Conservation (phyloP, 2,329 filamentous ascomycete genomes). For the Blumeria hordei region DNA sequence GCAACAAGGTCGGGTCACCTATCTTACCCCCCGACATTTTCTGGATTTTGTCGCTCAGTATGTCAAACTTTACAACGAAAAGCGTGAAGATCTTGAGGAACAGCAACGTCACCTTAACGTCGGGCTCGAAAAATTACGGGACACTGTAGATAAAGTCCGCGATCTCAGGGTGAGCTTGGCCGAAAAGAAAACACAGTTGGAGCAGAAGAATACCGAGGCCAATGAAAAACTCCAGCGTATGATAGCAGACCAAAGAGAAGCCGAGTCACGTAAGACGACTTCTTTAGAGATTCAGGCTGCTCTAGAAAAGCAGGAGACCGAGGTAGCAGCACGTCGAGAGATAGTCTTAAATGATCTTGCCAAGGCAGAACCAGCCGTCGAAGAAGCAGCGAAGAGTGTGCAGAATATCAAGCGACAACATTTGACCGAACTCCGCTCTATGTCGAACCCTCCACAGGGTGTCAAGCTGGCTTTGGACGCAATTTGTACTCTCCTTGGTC, state of each 20-base stretch:
- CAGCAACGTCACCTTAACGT: slow-evolving; percentile 97
- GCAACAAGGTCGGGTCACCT: slow-evolving; percentile 81
- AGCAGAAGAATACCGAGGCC: slow-evolving; percentile 82
- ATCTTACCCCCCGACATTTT: slow-evolving; percentile 88
- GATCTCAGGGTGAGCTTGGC: slow-evolving; percentile 77
- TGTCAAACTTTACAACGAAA: slow-evolving; percentile 90
- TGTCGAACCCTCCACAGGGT: slow-evolving; percentile 76
- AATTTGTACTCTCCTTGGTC: slow-evolving; percentile 84
- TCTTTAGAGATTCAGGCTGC: slow-evolving; percentile 75
- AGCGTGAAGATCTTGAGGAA: slow-evolving; percentile 93
- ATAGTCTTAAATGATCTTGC: slow-evolving; percentile 74
- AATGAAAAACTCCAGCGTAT: slow-evolving; percentile 95
- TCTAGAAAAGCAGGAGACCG: slow-evolving; percentile 69
- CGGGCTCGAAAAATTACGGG: slow-evolving; percentile 85
- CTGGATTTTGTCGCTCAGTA: slow-evolving; percentile 96
- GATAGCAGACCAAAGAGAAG: slow-evolving; percentile 86
- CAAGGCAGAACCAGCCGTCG: slow-evolving; percentile 74
- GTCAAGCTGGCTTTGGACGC: slow-evolving; percentile 83
- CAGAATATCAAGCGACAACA: slow-evolving; percentile 97
- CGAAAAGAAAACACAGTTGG: slow-evolving; percentile 80
- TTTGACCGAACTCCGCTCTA: slow-evolving; percentile 88
- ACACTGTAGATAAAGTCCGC: slow-evolving; percentile 91
- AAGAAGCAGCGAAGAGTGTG: slow-evolving; percentile 84
- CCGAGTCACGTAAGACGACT: slow-evolving; percentile 69
- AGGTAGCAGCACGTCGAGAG: slow-evolving; percentile 61